Evolutionary conservation across 257 asterid genomes (phyloP), one percentile per base, ranked within the genome.

Genomic region (Scutellaria galericulata): DNA sequence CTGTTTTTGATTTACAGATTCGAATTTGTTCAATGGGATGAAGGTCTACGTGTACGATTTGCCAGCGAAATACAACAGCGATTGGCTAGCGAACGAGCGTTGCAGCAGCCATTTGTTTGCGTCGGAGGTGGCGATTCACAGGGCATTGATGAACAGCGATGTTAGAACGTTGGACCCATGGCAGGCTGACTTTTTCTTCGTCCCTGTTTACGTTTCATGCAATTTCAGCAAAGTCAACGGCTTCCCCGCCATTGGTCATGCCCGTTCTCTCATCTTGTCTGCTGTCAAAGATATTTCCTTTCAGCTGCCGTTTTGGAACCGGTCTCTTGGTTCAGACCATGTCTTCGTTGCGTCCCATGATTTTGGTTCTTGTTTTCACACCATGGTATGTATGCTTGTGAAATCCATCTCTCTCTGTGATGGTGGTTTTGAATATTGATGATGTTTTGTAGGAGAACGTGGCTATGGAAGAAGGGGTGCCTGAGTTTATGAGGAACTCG

Each of bases 331-430:
- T 4, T 75, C 96, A 22, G 99, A 95, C 82, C 99, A 95, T 44
- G 80, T 95, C 37, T 88, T 95, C 11, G 96, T 95, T 27, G 98
- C 98, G 2, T 88, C 99, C 13, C 99, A 95, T 75, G 99, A 95
- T 78, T 95, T 88, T 56, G 99, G 98, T 11, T 83, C 99, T 15
- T 95, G 99, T 70, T 95, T 95, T 75, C 98, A 95, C 84, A 86
- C 98, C 59, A 77, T 95, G 96, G 99, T 95, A 68, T 2, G 99
- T 95, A 68, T 2, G 72, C 14, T 1, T 4, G 12, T 3, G 7
- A 2, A 3, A 39, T 7, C 52, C n/a, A 15, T 42, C 37, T 41
- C 15, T 41, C 12, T 18, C 18, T 24, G 2, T 35, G 27, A 37
- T 60, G 37, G 39, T 9, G 9, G 3, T 64, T 5, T 31, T 20